Evolutionary conservation across 345 rosid species (phyloP).

Genomic region (Alliaria petiolata): DNA sequence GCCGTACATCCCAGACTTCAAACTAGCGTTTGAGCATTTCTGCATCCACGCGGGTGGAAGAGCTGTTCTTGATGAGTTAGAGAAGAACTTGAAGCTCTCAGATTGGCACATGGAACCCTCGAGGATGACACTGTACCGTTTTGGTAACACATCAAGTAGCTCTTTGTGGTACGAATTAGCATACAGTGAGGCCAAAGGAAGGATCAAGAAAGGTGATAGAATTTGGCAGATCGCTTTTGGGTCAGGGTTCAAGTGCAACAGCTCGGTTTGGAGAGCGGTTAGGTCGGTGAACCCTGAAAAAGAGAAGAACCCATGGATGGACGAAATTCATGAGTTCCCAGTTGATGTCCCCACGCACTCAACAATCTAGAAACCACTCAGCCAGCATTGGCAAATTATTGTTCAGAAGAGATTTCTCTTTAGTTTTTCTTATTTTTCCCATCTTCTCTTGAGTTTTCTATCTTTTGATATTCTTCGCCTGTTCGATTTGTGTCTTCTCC

Average conservation of each 20-base stretch:
- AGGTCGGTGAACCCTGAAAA: conserved; percentile 40
- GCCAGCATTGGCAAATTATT: conserved; percentile 1
- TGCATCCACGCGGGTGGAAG: conserved; percentile 58
- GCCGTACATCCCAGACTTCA: conserved; percentile 65
- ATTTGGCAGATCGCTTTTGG: conserved; percentile 68
- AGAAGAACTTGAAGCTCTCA: conserved; percentile 55
- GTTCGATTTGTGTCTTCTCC: conserved; percentile 17
- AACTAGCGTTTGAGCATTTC: conserved; percentile 61
- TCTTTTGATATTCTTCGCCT: not conserved
- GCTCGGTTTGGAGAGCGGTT: conserved; percentile 56
- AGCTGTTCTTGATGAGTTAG: conserved; percentile 57
- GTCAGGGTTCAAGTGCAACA: conserved; percentile 57
- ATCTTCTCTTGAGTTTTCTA: conserved; percentile 4
- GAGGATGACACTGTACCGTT: conserved; percentile 53
- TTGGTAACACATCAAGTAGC: conserved; percentile 57
- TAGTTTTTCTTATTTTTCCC: not conserved
- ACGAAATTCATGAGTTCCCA: conserved; percentile 51
- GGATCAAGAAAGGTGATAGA: conserved; percentile 53
- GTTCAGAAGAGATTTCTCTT: conserved; percentile 10
- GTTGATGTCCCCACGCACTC: conserved; percentile 63
- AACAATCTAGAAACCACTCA: conserved; percentile 29
- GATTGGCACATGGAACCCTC: conserved; percentile 63
- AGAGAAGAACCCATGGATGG: conserved; percentile 55
- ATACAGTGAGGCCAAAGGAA: conserved; percentile 55
- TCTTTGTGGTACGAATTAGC: conserved; percentile 64